Evolutionary conservation across 306 rosid species (phyloP).

Genomic region (Inga oerstediana): DNA sequence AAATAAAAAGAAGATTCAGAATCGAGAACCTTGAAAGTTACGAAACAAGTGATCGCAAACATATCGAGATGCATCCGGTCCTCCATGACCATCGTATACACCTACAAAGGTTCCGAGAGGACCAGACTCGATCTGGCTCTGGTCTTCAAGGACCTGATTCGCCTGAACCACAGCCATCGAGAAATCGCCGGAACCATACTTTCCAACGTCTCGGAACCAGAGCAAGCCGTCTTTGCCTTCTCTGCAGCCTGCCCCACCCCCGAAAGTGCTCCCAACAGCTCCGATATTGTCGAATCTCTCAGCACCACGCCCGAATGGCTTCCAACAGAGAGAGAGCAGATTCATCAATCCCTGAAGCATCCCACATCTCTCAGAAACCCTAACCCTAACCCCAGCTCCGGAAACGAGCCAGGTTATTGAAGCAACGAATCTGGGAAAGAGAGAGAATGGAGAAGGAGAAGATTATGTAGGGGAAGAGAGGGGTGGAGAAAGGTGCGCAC

Average conservation of each 20-base stretch:
- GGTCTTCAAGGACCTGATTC: conserved; percentile 88
- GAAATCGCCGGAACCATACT: conserved; percentile 71
- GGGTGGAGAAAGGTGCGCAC: neutral
- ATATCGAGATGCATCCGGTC: conserved; percentile 75
- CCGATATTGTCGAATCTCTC: conserved; percentile 41
- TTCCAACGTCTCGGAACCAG: conserved; percentile 73
- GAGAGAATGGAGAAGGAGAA: conserved; percentile 3
- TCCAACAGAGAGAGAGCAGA: conserved; percentile 81
- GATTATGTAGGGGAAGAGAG: neutral
- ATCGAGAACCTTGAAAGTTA: conserved; percentile 71
- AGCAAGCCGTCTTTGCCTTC: conserved; percentile 69
- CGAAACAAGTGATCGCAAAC: conserved; percentile 78
- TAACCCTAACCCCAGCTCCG: conserved; percentile 48
- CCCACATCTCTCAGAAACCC: conserved; percentile 93
- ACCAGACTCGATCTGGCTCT: conserved; percentile 87
- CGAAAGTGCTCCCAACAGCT: conserved; percentile 35
- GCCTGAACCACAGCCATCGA: conserved; percentile 94
- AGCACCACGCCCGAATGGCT: conserved; percentile 66
- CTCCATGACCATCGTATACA: conserved; percentile 93
- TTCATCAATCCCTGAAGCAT: conserved; percentile 87
- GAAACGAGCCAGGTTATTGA: conserved; percentile 13
- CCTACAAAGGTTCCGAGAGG: conserved; percentile 84
- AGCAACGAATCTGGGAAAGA: conserved; percentile 23
- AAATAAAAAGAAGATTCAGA: neutral
- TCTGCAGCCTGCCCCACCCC: conserved; percentile 47